These are phyloP conservation scores for Naganishia kalamii DNA, from an alignment of 768 basidiomycete genomes.

Conservation along the genomic window DNA sequence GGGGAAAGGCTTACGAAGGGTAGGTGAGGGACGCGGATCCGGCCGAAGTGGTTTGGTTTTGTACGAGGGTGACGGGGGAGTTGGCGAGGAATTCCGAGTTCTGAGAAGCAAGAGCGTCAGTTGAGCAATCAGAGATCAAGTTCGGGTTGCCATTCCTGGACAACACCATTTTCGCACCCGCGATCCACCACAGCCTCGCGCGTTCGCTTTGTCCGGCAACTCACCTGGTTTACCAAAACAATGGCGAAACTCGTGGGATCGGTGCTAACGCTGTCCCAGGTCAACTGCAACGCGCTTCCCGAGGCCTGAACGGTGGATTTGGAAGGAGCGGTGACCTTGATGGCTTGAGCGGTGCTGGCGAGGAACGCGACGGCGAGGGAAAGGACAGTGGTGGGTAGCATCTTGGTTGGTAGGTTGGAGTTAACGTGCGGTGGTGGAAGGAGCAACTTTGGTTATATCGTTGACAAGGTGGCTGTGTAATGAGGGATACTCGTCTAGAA, in stretches of 20 bases:
- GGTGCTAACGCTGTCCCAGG: slow-evolving; percentile 14
- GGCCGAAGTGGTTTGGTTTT: slow-evolving; percentile 23
- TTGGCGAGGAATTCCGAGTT: slow-evolving; percentile 16
- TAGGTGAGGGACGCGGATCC: slow-evolving; percentile 21
- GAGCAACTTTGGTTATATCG: too few relatives aligned
- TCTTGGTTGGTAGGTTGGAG: too few relatives aligned
- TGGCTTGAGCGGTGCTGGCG: slow-evolving; percentile 18
- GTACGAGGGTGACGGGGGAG: slow-evolving; percentile 21
- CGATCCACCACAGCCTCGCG: too few relatives aligned
- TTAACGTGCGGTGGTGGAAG: too few relatives aligned
- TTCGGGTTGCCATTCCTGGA: not conserved
- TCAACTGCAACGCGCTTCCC: not conserved
- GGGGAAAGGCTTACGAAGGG: slow-evolving; percentile 20
- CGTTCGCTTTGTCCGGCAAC: too few relatives aligned
- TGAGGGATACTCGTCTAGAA: too few relatives aligned
- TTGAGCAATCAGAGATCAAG: not conserved
- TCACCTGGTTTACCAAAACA: slow-evolving; percentile 20
- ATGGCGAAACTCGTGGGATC: slow-evolving; percentile 16
- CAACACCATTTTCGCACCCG: too few relatives aligned
- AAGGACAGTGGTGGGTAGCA: slow-evolving; percentile 9
- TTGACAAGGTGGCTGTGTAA: too few relatives aligned
- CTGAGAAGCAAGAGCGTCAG: not conserved
- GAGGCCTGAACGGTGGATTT: not conserved
- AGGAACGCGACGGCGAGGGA: slow-evolving; percentile 18
- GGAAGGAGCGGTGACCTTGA: slow-evolving; percentile 27